Percentiles rank a stretch among this genome's conserved stretches.
Evolutionary conservation across 345 rosid species (phyloP).

Genomic region (Gossypium sturtianum): DNA sequence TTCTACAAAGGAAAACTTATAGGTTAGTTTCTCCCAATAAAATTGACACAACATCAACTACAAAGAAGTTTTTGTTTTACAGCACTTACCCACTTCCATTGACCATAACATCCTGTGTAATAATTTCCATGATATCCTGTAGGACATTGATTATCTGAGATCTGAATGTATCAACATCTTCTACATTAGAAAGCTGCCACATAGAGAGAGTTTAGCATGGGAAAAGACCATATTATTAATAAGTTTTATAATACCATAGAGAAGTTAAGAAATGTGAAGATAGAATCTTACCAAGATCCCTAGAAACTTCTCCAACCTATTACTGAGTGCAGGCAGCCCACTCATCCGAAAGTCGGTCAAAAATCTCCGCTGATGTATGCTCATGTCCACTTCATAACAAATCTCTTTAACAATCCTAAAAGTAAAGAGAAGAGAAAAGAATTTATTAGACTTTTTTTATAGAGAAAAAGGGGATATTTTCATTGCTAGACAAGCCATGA

Average conservation of each 20-base stretch:
- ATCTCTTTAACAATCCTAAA: slow-evolving; percentile 54
- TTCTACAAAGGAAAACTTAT: slow-evolving; percentile 35
- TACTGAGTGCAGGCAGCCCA: slow-evolving; percentile 72
- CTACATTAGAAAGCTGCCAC: slow-evolving; percentile 45
- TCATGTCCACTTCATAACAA: slow-evolving; percentile 43
- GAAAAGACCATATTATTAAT: background rate
- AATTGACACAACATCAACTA: slow-evolving; percentile 7
- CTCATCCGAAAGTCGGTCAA: slow-evolving; percentile 58
- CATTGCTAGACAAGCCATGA: background rate
- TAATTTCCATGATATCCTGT: slow-evolving; percentile 89
- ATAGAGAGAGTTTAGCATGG: background rate
- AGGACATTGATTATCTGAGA: slow-evolving; percentile 81
- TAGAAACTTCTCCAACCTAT: slow-evolving; percentile 72
- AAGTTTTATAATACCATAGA: background rate
- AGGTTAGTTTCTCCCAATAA: slow-evolving; percentile 10
- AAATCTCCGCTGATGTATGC: slow-evolving; percentile 44
- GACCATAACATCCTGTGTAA: slow-evolving; percentile 66
- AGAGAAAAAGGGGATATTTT: background rate
- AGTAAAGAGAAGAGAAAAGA: slow-evolving; percentile 10
- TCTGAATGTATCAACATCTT: slow-evolving; percentile 34
- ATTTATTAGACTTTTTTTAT: slow-evolving; percentile 8
- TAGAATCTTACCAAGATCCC: slow-evolving; percentile 49
- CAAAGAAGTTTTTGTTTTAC: slow-evolving; percentile 14
- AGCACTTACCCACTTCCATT: slow-evolving; percentile 68
- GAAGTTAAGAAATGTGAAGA: background rate